These are phyloP conservation scores for Penicillium pulvis DNA, from an alignment of 495 filamentous ascomycete species.

Conservation along the genomic window DNA sequence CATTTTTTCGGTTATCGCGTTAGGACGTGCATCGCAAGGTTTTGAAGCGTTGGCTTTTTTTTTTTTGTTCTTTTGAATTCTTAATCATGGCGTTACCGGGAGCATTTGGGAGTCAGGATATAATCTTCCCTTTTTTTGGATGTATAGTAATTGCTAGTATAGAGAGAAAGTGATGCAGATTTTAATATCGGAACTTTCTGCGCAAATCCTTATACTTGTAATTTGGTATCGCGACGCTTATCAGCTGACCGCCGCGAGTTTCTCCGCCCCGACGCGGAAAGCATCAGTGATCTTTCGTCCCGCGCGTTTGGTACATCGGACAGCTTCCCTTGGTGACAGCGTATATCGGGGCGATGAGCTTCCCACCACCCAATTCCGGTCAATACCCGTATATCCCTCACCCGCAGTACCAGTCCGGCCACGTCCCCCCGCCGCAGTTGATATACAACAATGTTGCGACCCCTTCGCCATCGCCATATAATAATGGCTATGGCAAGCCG, in stretches of 20 bases:
- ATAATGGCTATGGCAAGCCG: slow-evolving; percentile 42
- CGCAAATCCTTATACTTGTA: not conserved
- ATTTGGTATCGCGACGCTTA: slow-evolving; percentile 14
- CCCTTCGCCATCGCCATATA: slow-evolving; percentile 34
- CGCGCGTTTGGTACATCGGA: slow-evolving; percentile 16
- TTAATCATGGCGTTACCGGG: not conserved
- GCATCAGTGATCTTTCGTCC: slow-evolving; percentile 8
- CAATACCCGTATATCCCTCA: slow-evolving; percentile 41
- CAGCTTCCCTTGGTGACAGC: slow-evolving; percentile 21
- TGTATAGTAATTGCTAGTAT: not conserved
- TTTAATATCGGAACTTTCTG: not conserved
- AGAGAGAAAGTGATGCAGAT: not conserved
- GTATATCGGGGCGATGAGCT: slow-evolving; percentile 51
- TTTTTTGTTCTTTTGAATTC: not conserved
- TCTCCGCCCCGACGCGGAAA: slow-evolving; percentile 41
- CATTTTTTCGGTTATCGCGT: not conserved
- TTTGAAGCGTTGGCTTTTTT: slow-evolving; percentile 1
- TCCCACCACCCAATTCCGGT: slow-evolving; percentile 48
- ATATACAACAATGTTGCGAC: slow-evolving; percentile 44
- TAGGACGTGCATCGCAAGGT: not conserved
- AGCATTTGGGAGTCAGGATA: not conserved
- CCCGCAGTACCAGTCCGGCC: slow-evolving; percentile 40
- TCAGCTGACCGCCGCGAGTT: slow-evolving; percentile 34
- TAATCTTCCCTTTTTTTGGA: not conserved
- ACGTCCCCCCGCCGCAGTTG: slow-evolving; percentile 39